These are phyloP conservation scores for Trametes cingulata DNA, from an alignment of 768 basidiomycete species.

Conservation along the genomic window DNA sequence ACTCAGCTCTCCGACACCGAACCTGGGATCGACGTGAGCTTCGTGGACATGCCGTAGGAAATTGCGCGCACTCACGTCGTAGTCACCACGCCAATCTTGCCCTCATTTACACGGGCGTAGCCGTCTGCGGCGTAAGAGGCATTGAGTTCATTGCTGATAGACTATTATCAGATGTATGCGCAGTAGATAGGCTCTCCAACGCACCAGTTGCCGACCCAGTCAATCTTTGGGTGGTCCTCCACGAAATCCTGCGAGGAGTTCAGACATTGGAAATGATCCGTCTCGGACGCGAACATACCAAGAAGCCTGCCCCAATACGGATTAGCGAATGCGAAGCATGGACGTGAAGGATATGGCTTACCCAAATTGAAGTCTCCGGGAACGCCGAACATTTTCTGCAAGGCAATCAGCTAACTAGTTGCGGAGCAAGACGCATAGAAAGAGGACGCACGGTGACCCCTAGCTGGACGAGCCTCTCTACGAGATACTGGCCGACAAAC, in stretches of 20 bases:
- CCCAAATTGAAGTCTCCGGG: constrained; percentile 88
- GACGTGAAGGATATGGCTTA: constrained; percentile 18
- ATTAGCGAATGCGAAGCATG: not conserved
- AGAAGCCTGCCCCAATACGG: constrained; percentile 35
- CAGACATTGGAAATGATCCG: not conserved
- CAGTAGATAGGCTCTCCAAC: constrained; percentile 10
- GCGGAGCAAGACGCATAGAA: not conserved
- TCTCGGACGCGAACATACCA: constrained; percentile 39
- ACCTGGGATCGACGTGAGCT: constrained; percentile 41
- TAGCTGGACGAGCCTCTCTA: constrained; percentile 63
- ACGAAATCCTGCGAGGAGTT: constrained; percentile 63
- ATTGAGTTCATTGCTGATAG: constrained; percentile 74
- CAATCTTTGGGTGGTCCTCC: constrained; percentile 73
- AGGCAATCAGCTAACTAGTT: not conserved
- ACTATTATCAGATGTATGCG: not conserved
- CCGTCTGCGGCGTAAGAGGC: constrained; percentile 92
- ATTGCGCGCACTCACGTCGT: constrained; percentile 62
- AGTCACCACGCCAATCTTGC: constrained; percentile 66
- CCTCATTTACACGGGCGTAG: constrained; percentile 84
- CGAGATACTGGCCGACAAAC: constrained; percentile 58
- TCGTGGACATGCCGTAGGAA: no score
- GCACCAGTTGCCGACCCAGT: constrained; percentile 89
- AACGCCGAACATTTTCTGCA: constrained; percentile 77
- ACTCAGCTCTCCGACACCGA: constrained; percentile 92
- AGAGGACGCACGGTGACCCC: constrained; percentile 52